Base-by-base conservation (phyloP, 371 early-diverging fungal species). In the Mucor ambiguus region DNA sequence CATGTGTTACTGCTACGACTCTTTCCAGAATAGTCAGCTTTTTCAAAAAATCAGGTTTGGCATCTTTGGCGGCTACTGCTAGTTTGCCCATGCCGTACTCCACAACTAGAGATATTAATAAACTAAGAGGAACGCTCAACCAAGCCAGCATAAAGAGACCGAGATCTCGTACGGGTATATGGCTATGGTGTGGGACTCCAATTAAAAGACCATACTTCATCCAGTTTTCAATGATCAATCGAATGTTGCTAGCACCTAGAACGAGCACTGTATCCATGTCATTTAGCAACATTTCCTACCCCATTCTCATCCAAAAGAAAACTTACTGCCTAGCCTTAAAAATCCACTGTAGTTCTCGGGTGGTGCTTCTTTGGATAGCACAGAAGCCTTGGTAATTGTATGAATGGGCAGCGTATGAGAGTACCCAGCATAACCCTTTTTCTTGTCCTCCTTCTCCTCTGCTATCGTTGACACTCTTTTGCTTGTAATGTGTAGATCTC, bases 181-280 rank as follows among this genome's bases (percentile, higher is more conserved):
- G 74, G 60, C 83, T 80, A 38, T 72, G 68, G 43, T 72, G 68
- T 11, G 92, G 91, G 7, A 89, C 68, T 54, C 82, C 81, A 63
- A 95, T 82, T 28, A 95, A 81, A 22, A 94, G 80, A 28, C 96
- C 96, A 72, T 96, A 96, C 73, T 95, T 95, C 73, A 88, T 71
- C 80, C 87, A 93, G 75, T 96, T 96, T 65, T 95, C 96, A 64
- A 96, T 86, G 52, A 94, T 85, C 46, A 95, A 82, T 10, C 95
- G 90, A 54, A 94, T 75, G 66, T 92, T 93, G 72, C 88, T 90
- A 48, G 92, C 96, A 58, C 91, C 87, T 43, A 96, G 87, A 12
- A 95, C 76, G 38, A 96, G 84, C 89, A 93, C 89, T 89, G 33
- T 33, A 63, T 35, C 37, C 26, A 41, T 55, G n/a, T 28, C 6